Percentiles rank a stretch among this genome's conserved stretches.
These are phyloP conservation scores for Hsuehochloa calcarea DNA, from an alignment of 176 grass and related monocot species.

Conservation along the genomic window DNA sequence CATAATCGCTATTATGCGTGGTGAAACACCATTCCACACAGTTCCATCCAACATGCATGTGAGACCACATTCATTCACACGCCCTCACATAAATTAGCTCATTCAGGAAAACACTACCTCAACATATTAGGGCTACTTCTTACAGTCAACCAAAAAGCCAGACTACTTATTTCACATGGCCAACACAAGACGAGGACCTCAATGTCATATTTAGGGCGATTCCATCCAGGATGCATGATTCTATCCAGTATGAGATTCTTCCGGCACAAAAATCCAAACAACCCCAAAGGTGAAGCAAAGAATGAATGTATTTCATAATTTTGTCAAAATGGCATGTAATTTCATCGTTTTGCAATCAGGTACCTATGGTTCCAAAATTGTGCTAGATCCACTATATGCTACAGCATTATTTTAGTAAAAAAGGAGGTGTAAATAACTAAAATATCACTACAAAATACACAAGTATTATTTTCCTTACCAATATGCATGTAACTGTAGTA, in stretches of 20 bases:
- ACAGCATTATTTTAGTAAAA: not conserved
- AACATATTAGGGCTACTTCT: not conserved
- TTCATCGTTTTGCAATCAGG: not conserved
- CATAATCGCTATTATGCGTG: too few relatives aligned
- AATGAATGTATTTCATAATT: not conserved
- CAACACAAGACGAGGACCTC: too few relatives aligned
- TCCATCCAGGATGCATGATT: not conserved
- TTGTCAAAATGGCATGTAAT: not conserved
- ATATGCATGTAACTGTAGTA: too few relatives aligned
- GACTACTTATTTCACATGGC: not conserved
- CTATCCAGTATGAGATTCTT: not conserved
- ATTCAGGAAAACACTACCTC: not conserved
- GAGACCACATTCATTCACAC: not conserved
- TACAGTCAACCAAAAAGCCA: not conserved
- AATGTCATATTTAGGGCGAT: too few relatives aligned
- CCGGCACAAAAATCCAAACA: not conserved
- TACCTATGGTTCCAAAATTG: not conserved
- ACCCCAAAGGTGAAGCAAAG: not conserved
- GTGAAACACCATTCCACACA: too few relatives aligned
- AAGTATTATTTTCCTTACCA: not conserved
- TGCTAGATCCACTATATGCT: not conserved
- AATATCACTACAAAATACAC: too few relatives aligned
- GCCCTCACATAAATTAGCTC: too few relatives aligned
- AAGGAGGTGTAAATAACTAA: not conserved
- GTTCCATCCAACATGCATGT: too few relatives aligned